These are phyloP conservation scores for Alternaria ventricosa DNA, from an alignment of 2,329 filamentous ascomycete genomes.

Conservation along the genomic window DNA sequence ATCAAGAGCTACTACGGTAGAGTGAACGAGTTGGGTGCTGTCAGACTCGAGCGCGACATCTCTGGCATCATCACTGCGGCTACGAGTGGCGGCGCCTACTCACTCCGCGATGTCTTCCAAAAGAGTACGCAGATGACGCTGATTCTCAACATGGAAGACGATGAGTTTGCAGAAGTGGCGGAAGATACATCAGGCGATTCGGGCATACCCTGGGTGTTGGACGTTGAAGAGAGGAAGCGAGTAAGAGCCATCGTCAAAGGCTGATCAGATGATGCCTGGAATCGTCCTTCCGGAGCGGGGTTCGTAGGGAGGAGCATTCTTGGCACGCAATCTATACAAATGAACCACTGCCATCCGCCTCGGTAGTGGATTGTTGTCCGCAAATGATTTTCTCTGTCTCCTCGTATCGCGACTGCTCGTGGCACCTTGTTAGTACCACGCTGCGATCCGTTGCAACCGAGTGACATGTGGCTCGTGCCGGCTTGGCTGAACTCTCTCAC, in stretches of 20 bases:
- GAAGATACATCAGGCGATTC: conserved; percentile 57
- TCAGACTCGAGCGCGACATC: conserved; percentile 84
- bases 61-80: conserved; percentile 71
- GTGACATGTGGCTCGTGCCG: conserved; percentile 1
- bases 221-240: conserved; percentile 73
- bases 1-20: conserved; percentile 81
- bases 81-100: conserved; percentile 74
- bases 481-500: conserved; percentile 14
- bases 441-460: background rate
- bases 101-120: conserved; percentile 76
- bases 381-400: background rate
- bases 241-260: conserved; percentile 71
- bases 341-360: background rate
- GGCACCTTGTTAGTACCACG: background rate
- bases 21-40: conserved; percentile 80
- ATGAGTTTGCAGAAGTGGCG: conserved; percentile 85
- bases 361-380: background rate
- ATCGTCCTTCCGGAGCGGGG: background rate
- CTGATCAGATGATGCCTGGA: background rate
- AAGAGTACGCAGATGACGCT: conserved; percentile 81
- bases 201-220: conserved; percentile 74
- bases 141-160: conserved; percentile 92
- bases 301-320: conserved; percentile 4
- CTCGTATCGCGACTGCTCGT: background rate
- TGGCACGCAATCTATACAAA: conserved; percentile 28